A percentile compares a stretch with the other conserved stretches of the same genome.
Evolutionary conservation across 23 red algal genomes (phyloP).

Genomic region (Pyropia haitanensis): DNA sequence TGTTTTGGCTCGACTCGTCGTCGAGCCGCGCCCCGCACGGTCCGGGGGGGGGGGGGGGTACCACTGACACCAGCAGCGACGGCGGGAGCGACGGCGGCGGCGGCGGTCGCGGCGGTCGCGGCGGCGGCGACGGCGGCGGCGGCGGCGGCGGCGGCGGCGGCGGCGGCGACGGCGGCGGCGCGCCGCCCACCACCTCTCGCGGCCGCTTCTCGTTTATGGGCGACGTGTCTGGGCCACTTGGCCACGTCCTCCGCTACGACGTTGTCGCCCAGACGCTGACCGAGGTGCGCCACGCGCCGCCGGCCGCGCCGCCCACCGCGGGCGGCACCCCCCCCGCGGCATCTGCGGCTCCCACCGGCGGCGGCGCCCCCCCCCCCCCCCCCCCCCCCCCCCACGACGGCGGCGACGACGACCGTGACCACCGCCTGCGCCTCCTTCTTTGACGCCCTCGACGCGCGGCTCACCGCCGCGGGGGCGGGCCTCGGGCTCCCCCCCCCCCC

Average conservation of each 20-base stretch:
- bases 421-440: constrained; percentile 8
- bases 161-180: too few species aligned
- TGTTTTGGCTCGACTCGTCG: neutral
- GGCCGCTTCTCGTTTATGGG: constrained; percentile 11
- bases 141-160: neutral
- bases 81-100: neutral
- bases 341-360: too few species aligned
- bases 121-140: neutral
- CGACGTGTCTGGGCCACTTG: constrained; percentile 3
- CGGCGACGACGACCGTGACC: too few species aligned
- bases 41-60: neutral
- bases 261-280: neutral
- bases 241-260: constrained; percentile 1
- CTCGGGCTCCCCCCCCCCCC: neutral
- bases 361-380: too few species aligned
- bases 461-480: neutral
- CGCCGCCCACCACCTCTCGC: too few species aligned
- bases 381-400: too few species aligned
- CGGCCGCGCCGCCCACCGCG: too few species aligned
- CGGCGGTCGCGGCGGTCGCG: neutral
- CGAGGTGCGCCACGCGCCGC: neutral
- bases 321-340: too few species aligned
- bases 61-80: too few species aligned
- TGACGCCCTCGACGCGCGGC: constrained; percentile 27
- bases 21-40: neutral